Evolutionary conservation across 805 yeast species (phyloP).

Genomic region (Candida insectalens): DNA sequence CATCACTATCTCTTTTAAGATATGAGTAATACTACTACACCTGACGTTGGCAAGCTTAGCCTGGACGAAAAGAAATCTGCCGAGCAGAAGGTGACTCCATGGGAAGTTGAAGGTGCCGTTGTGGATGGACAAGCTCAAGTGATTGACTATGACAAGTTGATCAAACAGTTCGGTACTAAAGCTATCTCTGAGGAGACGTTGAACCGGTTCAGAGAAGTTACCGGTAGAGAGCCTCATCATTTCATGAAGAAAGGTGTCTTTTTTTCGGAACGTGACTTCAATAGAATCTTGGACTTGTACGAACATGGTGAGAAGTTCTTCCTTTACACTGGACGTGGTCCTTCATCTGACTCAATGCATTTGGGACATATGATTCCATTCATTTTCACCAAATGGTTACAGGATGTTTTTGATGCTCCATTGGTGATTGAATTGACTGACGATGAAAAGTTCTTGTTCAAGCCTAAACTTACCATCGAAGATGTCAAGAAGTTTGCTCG

Average conservation of each 20-base stretch:
- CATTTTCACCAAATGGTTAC: slow-evolving; percentile 93
- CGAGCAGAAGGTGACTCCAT: slow-evolving; percentile 75
- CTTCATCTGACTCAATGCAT: slow-evolving; percentile 90
- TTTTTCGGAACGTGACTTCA: slow-evolving; percentile 82
- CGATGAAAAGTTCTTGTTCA: slow-evolving; percentile 94
- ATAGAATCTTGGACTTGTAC: slow-evolving; percentile 71
- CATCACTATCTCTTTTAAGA: too few relatives aligned
- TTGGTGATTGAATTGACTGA: slow-evolving; percentile 90
- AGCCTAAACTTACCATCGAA: slow-evolving; percentile 77
- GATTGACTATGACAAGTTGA: slow-evolving; percentile 85
- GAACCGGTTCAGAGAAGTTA: slow-evolving; percentile 63
- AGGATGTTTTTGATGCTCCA: slow-evolving; percentile 95
- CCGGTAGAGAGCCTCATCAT: slow-evolving; percentile 89
- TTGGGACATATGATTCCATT: slow-evolving; percentile 97
- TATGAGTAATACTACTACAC: too few relatives aligned
- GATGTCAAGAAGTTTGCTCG: slow-evolving; percentile 75
- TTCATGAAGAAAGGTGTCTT: slow-evolving; percentile 85
- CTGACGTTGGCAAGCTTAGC: not conserved
- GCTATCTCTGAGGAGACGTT: slow-evolving; percentile 62
- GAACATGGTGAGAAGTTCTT: slow-evolving; percentile 95
- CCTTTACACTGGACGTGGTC: slow-evolving; percentile 95
- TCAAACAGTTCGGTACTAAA: slow-evolving; percentile 79
- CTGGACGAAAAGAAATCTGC: slow-evolving; percentile 3
- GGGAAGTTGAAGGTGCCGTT: slow-evolving; percentile 99
- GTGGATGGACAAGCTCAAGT: slow-evolving; percentile 89